Evolutionary conservation across 306 rosid species (phyloP).

Genomic region (Pyrus bretschneideri): DNA sequence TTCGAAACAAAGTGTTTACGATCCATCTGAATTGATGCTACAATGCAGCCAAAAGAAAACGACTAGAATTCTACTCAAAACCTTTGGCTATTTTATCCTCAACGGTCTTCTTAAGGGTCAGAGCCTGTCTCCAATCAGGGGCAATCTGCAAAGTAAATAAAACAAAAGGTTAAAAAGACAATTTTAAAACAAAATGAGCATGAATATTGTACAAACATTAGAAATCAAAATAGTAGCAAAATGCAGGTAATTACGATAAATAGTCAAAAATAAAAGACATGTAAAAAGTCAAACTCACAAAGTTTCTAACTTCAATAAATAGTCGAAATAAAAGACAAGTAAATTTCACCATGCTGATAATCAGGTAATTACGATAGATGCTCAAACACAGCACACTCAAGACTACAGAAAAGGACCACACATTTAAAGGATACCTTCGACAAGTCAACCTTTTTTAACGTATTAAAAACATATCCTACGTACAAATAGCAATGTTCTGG

Average conservation of each 20-base stretch:
- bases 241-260: not conserved
- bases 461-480: not conserved
- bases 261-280: too few relatives aligned
- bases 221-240: not conserved
- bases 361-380: not conserved
- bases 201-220: not conserved
- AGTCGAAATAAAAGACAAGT: not conserved
- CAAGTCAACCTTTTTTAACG: not conserved
- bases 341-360: not conserved
- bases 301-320: not conserved
- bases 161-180: not conserved
- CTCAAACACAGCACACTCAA: not conserved
- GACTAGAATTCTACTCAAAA: not conserved
- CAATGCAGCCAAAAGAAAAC: not conserved
- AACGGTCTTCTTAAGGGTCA: slow-evolving; percentile 52
- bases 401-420: not conserved
- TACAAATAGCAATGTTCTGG: not conserved
- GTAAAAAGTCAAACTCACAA: not conserved
- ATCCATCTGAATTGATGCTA: slow-evolving; percentile 11
- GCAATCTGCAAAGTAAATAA: slow-evolving; percentile 49
- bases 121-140: slow-evolving; percentile 93
- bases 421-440: not conserved
- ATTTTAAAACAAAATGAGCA: not conserved
- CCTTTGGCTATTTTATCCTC: slow-evolving; percentile 77
- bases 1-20: slow-evolving; percentile 10